Evolutionary conservation across 2,329 filamentous ascomycete genomes (phyloP).

Genomic region (Alternaria viburni): DNA sequence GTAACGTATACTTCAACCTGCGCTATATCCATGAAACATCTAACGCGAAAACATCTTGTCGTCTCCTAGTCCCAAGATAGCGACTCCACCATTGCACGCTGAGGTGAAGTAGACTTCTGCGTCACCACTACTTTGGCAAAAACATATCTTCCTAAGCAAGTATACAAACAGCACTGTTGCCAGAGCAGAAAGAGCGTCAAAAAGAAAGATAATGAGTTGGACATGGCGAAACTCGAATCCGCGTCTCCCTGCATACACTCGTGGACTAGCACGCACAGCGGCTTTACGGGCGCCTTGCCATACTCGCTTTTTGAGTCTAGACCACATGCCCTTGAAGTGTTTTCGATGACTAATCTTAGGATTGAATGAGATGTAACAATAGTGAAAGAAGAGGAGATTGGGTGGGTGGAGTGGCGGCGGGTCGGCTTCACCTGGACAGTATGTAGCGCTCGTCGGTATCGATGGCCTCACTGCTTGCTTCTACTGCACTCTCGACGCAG

Average conservation of each 20-base stretch:
- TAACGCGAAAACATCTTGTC: neutral
- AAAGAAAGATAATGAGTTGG: neutral
- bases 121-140: neutral
- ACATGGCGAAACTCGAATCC: neutral
- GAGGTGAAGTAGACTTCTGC: neutral
- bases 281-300: neutral
- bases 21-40: fast-evolving
- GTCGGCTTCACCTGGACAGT: neutral
- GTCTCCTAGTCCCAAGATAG: neutral
- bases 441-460: neutral
- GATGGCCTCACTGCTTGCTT: neutral
- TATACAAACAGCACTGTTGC: neutral
- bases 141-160: neutral
- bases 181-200: neutral
- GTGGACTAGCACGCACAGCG: no score
- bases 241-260: neutral
- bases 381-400: neutral
- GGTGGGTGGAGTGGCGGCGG: neutral
- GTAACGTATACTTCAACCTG: neutral
- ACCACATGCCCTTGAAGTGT: neutral
- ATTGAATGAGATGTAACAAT: neutral
- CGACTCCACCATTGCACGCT: neutral
- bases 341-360: neutral
- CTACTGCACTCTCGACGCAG: neutral
- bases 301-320: neutral